These are phyloP conservation scores for Gaeumannomyces tritici DNA, from an alignment of 2,329 filamentous ascomycete genomes.

Conservation along the genomic window DNA sequence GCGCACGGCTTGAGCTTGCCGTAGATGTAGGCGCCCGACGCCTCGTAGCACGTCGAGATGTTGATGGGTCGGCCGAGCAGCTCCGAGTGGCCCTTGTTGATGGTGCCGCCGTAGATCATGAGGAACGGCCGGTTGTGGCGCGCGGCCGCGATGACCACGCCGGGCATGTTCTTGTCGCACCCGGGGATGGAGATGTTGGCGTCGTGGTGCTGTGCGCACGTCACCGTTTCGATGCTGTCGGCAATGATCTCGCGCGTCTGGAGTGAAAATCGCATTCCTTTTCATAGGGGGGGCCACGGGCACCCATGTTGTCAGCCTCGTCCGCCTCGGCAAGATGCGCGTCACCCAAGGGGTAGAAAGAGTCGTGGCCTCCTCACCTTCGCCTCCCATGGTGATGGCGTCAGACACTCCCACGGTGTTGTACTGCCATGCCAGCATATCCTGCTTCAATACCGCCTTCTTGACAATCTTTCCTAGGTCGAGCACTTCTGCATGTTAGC, in stretches of 20 bases:
- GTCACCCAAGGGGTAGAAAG: not conserved
- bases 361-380: constrained; percentile 45
- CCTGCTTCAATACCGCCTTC: constrained; percentile 65
- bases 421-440: constrained; percentile 92
- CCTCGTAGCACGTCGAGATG: constrained; percentile 82
- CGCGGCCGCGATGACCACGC: constrained; percentile 87
- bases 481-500: constrained; percentile 43
- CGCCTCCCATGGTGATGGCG: constrained; percentile 90
- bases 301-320: not conserved
- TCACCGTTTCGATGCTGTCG: constrained; percentile 97
- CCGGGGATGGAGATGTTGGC: constrained; percentile 93
- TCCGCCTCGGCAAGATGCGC: no score
- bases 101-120: constrained; percentile 97
- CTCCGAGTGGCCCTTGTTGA: constrained; percentile 74
- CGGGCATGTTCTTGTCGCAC: constrained; percentile 99
- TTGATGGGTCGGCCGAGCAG: constrained; percentile 74
- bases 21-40: constrained; percentile 73
- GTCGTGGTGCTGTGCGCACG: constrained; percentile 98
- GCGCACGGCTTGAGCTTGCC: constrained; percentile 55
- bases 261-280: constrained; percentile 59
- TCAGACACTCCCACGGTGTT: constrained; percentile 85
- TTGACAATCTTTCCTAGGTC: constrained; percentile 86
- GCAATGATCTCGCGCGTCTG: constrained; percentile 96
- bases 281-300: not conserved
- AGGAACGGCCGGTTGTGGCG: constrained; percentile 87